Base-by-base conservation (phyloP, 1,284 basidiomycete genomes). In the Marasmius fiardii region DNA sequence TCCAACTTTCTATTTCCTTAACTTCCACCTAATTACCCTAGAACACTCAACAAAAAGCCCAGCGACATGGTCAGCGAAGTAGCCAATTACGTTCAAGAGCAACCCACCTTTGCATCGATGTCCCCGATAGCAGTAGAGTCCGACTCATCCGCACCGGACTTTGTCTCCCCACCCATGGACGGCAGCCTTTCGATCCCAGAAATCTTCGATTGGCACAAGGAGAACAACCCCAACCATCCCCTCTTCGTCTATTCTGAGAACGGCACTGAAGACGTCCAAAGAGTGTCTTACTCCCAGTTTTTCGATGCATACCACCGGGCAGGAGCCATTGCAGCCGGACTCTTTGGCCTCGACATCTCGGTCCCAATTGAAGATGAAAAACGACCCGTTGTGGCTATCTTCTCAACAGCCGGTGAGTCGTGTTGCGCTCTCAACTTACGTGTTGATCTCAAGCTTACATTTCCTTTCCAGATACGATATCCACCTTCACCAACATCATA, bases 131-230 rank as follows among this genome's bases (percentile, higher is more conserved):
- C 16, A n/a, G 11, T n/a, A 16, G 20, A 16, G n/a, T 14, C 39
- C 16, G n/a, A 12, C 12, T 7, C 39, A 14, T 2, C 33, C 11
- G 23, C 50, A 11, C 31, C 26, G 28, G 23, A 33, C 4, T 47
- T 48, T 6, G 7, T 52, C n/a, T 44, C 52, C 18, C 66, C 66
- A 2, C 65, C 66, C 14, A 43, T 66, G 21, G 63, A 68, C 50
- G 65, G 64, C 16, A 62, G 60, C 7, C 55, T 69, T 2, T 63
- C 65, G 2, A 44, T 69, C 4, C 64, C 66, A 11, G 61, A 68
- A 44, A 59, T 70, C 16, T 70, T 65, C 56, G 69, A 71, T 33
- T 68, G 63, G 57, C 67, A 70, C 44, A 43, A 58, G 33, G 47
- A 57, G n/a, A 57, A 66, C 26, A 70, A 63, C 28, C 56, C 65